Evolutionary conservation across 2,329 filamentous ascomycete species (phyloP).

Genomic region (Cryphonectria nitschkei): DNA sequence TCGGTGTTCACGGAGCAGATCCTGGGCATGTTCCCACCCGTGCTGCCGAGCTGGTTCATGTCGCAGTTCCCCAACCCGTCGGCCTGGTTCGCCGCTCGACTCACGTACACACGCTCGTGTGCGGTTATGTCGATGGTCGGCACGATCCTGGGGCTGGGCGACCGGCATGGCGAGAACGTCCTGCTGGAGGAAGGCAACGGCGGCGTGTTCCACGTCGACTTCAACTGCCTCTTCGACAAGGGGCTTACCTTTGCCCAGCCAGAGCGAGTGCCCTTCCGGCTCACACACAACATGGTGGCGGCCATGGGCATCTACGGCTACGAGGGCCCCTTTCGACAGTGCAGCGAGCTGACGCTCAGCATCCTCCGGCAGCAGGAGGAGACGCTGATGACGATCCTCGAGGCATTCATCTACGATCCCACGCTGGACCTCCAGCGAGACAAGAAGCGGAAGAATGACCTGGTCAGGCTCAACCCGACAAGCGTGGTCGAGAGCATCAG

Average conservation of each 20-base stretch:
- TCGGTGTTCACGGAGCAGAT: constrained; percentile 72
- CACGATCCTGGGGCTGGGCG: constrained; percentile 88
- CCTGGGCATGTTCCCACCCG: constrained; percentile 71
- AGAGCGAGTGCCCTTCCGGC: constrained; percentile 90
- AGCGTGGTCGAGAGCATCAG: constrained; percentile 89
- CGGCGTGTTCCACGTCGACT: constrained; percentile 95
- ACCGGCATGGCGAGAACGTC: constrained; percentile 97
- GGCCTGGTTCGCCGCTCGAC: constrained; percentile 85
- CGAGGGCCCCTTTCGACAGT: constrained; percentile 89
- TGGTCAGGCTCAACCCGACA: constrained; percentile 58
- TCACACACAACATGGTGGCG: constrained; percentile 98
- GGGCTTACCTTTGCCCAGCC: constrained; percentile 94
- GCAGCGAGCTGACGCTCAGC: constrained; percentile 83
- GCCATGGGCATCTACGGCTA: constrained; percentile 95
- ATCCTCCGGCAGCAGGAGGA: constrained; percentile 91
- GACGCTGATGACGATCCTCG: constrained; percentile 94
- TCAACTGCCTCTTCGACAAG: constrained; percentile 99
- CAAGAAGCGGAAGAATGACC: constrained; percentile 59
- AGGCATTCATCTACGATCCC: constrained; percentile 96
- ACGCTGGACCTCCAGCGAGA: constrained; percentile 86
- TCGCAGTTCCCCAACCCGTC: constrained; percentile 93
- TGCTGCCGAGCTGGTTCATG: constrained; percentile 93
- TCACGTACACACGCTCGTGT: constrained; percentile 89
- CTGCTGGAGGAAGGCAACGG: constrained; percentile 92
- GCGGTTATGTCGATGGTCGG: constrained; percentile 99